Evolutionary conservation across 163 green algal species (phyloP), one percentile per base, ranked within the genome.

Genomic region (Coccomyxa subellipsoidea): DNA sequence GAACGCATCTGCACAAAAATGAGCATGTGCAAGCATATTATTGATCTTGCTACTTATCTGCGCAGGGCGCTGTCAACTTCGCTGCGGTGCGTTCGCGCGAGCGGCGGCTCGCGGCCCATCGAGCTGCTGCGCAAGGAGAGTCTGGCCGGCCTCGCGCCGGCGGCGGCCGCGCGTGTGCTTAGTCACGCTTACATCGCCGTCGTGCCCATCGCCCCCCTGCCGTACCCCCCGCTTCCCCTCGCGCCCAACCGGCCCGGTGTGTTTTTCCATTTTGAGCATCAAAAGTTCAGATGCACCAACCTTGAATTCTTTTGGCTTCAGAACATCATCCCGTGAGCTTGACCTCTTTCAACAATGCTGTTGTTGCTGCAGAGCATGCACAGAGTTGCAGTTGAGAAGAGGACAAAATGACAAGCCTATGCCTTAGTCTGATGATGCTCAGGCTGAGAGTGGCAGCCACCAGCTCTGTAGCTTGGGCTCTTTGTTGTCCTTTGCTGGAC

Each of bases 71-170:
- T 97, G 77, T 91, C 88, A 0, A 84, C 83, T 6, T 83, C 90
- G 18, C 85, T 95, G 76, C 88, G 94, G 79, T 91, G 87, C 76
- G 80, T 93, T 12, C 66, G 81, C 9, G 31, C 75, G 31, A 70
- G 84, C 71, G 59, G 77, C 32, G 81, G 83, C 31, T 77, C 79
- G 1, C 38, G 82, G 4, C 88, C 87, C 1, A 82, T 97, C 59
- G 94, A 98, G 88, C 88, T 98, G 82, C 87, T 98, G 80, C 83
- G 94, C 7, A 95, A 94, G 84, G 94, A 98, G 87, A 92, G 83
- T 34, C 85, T 97, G 70, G 92, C 88, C 7, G 82, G 80, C 18
- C 87, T 95, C 37, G 80, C 87, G 23, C 88, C 87, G 0, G 80
- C 81, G 7, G 84, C 88, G 18, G 84, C 85, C 7, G 54, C 85